A percentile compares a stretch with the other conserved stretches of the same genome.
Conservation (phyloP, 1,284 basidiomycete species). For the Somion occarium region DNA sequence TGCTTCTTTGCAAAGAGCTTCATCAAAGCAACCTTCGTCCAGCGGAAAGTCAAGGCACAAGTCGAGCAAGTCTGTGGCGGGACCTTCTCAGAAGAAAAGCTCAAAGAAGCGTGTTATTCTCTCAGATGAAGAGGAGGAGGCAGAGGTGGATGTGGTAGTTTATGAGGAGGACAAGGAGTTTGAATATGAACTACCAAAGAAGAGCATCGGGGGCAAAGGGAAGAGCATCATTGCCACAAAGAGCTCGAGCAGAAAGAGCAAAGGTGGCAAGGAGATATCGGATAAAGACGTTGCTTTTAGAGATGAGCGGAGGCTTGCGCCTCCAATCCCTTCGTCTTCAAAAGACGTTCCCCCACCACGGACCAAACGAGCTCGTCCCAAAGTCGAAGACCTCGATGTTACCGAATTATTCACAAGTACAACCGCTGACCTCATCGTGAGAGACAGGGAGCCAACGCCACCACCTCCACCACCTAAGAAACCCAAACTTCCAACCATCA, state of each 20-base stretch:
- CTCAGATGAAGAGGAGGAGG: conserved; percentile 21
- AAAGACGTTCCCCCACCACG: neutral
- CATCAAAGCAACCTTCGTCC: neutral
- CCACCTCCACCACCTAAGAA: conserved; percentile 37
- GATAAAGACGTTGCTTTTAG: conserved; percentile 32
- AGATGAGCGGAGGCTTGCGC: conserved; percentile 35
- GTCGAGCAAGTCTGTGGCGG: neutral
- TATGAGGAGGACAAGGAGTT: conserved; percentile 32
- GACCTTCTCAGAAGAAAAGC: neutral
- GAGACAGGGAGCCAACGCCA: conserved; percentile 3
- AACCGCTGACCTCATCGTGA: conserved; percentile 6
- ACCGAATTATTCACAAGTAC: no score
- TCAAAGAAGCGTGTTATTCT: conserved; percentile 16
- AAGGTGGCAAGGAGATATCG: conserved; percentile 17
- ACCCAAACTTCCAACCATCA: conserved; percentile 66
- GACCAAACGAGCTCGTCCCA: conserved; percentile 3
- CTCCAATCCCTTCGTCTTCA: conserved; percentile 1
- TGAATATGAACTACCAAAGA: conserved; percentile 24
- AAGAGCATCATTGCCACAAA: conserved; percentile 18
- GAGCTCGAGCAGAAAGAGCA: conserved; percentile 28
- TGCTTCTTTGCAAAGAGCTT: neutral
- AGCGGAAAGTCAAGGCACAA: conserved; percentile 1
- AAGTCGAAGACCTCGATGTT: conserved; percentile 3
- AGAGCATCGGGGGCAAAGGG: conserved; percentile 19
- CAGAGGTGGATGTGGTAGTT: conserved; percentile 11